phyloP scores from a whole-genome alignment of 2,329 filamentous ascomycete genomes.

The Neofusicoccum cordaticola region DNA sequence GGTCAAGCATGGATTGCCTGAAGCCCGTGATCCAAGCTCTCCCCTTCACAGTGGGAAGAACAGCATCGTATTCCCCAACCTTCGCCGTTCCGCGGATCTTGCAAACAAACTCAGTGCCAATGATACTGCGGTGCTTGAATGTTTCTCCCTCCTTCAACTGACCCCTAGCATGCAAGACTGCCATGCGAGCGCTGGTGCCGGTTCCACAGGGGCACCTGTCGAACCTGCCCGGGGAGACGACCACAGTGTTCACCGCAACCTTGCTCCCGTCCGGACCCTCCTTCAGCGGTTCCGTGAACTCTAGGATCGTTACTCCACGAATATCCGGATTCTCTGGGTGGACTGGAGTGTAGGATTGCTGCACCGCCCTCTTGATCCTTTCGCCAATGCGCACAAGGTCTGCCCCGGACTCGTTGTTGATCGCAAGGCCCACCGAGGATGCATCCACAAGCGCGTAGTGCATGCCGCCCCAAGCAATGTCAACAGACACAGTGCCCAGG shows the following conservation, averaged over 20 bases:
- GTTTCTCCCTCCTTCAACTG: slow-evolving; percentile 36
- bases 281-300: slow-evolving; percentile 38
- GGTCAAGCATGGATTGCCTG: slow-evolving; percentile 45
- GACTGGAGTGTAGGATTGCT: slow-evolving; percentile 34
- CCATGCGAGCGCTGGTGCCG: slow-evolving; percentile 45
- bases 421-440: slow-evolving; percentile 33
- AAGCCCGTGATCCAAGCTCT: slow-evolving; percentile 48
- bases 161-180: slow-evolving; percentile 43
- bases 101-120: slow-evolving; percentile 43
- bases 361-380: slow-evolving; percentile 42
- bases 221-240: slow-evolving; percentile 47
- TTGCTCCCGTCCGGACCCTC: slow-evolving; percentile 24
- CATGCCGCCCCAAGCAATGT: slow-evolving; percentile 50
- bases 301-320: slow-evolving; percentile 40
- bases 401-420: slow-evolving; percentile 33
- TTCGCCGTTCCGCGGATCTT: slow-evolving; percentile 38
- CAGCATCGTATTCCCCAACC: slow-evolving; percentile 40
- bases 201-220: slow-evolving; percentile 49
- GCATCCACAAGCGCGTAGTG: slow-evolving; percentile 45
- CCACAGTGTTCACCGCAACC: slow-evolving; percentile 39
- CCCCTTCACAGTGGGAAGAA: slow-evolving; percentile 44
- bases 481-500: slow-evolving; percentile 39
- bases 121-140: slow-evolving; percentile 43
- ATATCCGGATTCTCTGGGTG: slow-evolving; percentile 46
- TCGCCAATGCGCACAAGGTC: slow-evolving; percentile 44